Percentiles rank a stretch among this genome's conserved stretches.
Conservation (phyloP, 2,329 filamentous ascomycete species). For the Clonostachys byssicola region DNA sequence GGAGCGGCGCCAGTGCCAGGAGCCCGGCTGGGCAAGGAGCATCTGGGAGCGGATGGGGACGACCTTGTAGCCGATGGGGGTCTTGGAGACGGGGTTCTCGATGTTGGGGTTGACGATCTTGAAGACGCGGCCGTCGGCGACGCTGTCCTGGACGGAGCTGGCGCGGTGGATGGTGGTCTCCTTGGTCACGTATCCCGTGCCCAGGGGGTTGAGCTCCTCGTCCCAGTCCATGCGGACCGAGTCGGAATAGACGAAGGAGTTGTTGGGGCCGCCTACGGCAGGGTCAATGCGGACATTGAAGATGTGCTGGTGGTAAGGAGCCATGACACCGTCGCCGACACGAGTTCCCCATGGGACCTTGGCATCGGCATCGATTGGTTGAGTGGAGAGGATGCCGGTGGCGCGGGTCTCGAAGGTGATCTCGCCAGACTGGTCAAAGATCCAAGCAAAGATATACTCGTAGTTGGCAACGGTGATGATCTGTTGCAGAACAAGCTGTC, state of each 20-base stretch:
- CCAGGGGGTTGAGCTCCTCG: constrained; percentile 44
- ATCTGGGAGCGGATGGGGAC: constrained; percentile 37
- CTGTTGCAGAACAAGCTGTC: constrained; percentile 63
- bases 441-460: constrained; percentile 27
- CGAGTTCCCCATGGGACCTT: constrained; percentile 53
- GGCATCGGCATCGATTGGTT: constrained; percentile 53
- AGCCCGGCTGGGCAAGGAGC: constrained; percentile 10
- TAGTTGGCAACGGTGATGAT: constrained; percentile 57
- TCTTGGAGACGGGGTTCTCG: constrained; percentile 30
- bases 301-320: constrained; percentile 68
- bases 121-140: constrained; percentile 35
- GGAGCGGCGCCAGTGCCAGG: constrained; percentile 6
- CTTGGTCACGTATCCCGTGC: constrained; percentile 32
- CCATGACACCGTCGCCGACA: constrained; percentile 59
- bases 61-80: constrained; percentile 36
- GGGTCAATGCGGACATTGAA: constrained; percentile 63
- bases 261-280: constrained; percentile 50
- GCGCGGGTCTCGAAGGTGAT: constrained; percentile 60
- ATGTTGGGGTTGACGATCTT: constrained; percentile 37
- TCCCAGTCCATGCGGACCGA: constrained; percentile 5
- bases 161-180: constrained; percentile 34
- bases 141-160: constrained; percentile 39
- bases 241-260: constrained; percentile 16
- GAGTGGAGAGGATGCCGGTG: constrained; percentile 60
- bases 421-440: constrained; percentile 57